Conservation (phyloP, 345 rosid genomes). For the Euphorbia lathyris region DNA sequence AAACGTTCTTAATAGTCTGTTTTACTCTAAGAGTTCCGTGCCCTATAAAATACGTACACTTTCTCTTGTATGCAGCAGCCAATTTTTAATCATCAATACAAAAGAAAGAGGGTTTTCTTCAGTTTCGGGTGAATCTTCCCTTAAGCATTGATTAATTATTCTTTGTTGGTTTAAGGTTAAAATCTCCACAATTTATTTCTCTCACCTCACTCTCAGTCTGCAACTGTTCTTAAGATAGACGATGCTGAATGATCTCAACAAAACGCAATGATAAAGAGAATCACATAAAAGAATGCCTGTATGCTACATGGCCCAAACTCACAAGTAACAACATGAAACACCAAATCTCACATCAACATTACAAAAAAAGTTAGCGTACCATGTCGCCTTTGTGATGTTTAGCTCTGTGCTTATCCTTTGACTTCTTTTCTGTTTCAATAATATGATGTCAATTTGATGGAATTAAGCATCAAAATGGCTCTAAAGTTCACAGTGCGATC, state of each 20-base stretch:
- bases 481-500: too few relatives aligned
- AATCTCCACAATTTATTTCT: too few relatives aligned
- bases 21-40: too few relatives aligned
- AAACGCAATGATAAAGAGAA: not conserved
- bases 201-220: too few relatives aligned
- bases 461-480: not conserved
- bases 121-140: too few relatives aligned
- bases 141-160: too few relatives aligned
- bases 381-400: conserved; percentile 43
- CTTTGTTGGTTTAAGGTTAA: too few relatives aligned
- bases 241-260: not conserved
- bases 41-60: too few relatives aligned
- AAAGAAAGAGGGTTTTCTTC: too few relatives aligned
- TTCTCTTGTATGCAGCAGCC: too few relatives aligned
- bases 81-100: too few relatives aligned
- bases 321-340: not conserved
- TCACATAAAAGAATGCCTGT: not conserved
- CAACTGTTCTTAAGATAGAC: not conserved
- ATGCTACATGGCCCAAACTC: not conserved
- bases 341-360: conserved; percentile 1
- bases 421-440: conserved; percentile 66
- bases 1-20: too few relatives aligned
- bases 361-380: conserved; percentile 43
- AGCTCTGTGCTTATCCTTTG: conserved; percentile 55
- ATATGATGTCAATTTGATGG: conserved; percentile 24